Evolutionary conservation across 805 yeast species (phyloP), one percentile per base, ranked within the genome.

Genomic region (Sugiyamaella boreocaroliniensis): DNA sequence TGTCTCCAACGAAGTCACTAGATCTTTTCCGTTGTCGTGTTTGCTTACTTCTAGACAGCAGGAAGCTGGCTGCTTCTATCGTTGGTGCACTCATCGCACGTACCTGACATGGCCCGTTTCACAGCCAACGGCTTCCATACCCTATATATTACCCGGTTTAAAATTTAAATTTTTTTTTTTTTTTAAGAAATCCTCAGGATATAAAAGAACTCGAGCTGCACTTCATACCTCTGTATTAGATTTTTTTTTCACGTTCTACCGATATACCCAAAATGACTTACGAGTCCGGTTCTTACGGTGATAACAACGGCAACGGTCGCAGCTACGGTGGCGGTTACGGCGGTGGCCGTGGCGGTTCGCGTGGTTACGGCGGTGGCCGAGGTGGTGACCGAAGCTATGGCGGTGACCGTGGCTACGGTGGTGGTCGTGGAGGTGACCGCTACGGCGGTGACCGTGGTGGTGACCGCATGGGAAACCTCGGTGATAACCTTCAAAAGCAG

Each of bases 401-500:
- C 47, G 60, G 62, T 45, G 60, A 67, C 29, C 45, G 54, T 48
- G 57, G 63, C 44, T 53, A 58, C 45, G 58, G 62, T 45, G 61
- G 68, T 29, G 47, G 54, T 46, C 57, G 63, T 41, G 72, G 69
- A 58, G 67, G 71, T 58, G 62, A 66, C 61, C 66, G 69, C 53
- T 67, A 64, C 50, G 72, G 64, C 41, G 61, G 64, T 37, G 66
- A 68, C 49, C 67, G 72, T 45, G 68, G 69, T 16, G 65, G 69
- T 46, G 66, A 71, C 52, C 60, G 68, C 43, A 67, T 71, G 46
- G 59, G 60, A 40, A 53, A 68, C 58, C 70, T 80, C 34, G 85
- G 85, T 61, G 71, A 71, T 53, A 76, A 76, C 64, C 75, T 89
- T 65, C 71, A 76, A 58, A 79, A 81, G 59, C 97, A 90, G 64